Base-by-base conservation (phyloP, 306 rosid species). In the Cucumis cinereus region DNA sequence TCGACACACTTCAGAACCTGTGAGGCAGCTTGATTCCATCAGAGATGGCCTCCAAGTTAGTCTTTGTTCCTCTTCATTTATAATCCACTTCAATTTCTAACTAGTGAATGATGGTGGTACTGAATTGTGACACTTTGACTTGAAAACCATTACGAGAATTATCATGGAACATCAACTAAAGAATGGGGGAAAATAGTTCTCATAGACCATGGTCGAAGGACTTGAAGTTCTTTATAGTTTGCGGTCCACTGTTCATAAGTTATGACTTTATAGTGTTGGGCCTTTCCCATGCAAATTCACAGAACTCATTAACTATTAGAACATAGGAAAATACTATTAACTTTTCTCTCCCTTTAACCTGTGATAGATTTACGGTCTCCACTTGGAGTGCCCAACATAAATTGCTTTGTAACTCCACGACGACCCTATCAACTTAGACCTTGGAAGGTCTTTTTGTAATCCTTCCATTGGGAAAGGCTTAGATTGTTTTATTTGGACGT, bases 1-100 rank as follows among this genome's bases (percentile, higher is more conserved):
- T 84, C 88, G 91, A 33, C 91, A 93, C 6, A 85, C 87, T 73
- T 83, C 78, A 58, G 88, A 94, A 70, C 94, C 93, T 71, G 88
- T 90, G 77, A 80, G 91, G 79, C 95, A 86, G 81, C 88, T 87
- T n/a, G 90, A 89, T 66, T 77, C 82, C 14, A 85, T 85, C 78
- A 84, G 81, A 77, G 88, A 86, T 68, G 87, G 69, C 77, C 83
- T 90, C 73, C 86, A 80, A 87, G 98, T 94, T 71, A 76, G 92
- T 84, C 28, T 69, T 71, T 74, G 53, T 76, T 38, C 17, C 40
- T 20, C 11, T 10, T 66, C 20, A 69, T 7, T 75, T 71, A 62
- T 63, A 11, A 26, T 76, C 30, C 59, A 20, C 69, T 10, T 9
- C 38, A 55, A 10, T 53, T 76, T 2, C 17, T 45, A 45, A 8